phyloP scores from a whole-genome alignment of 228 moss, liverwort and hornwort species.

The Sphagnum fallax region DNA sequence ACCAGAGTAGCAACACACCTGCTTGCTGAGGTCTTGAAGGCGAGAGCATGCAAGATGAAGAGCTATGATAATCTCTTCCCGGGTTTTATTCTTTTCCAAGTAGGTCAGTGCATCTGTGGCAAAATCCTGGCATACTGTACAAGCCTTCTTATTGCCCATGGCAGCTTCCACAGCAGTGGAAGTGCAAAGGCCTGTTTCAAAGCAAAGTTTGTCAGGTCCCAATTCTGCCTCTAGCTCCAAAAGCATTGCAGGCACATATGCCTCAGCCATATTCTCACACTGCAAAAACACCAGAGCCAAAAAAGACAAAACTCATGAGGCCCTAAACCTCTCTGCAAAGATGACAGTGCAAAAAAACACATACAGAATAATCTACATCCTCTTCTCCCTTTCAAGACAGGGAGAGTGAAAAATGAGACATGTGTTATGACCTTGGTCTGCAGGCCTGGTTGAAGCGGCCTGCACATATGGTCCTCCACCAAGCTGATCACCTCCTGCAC shows the following conservation, averaged over 20 bases:
- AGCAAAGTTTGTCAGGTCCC: constrained; percentile 74
- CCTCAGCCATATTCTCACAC: constrained; percentile 58
- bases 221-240: constrained; percentile 49
- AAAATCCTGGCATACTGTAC: constrained; percentile 68
- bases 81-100: constrained; percentile 60
- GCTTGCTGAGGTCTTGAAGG: constrained; percentile 60
- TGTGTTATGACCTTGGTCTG: constrained; percentile 39
- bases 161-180: constrained; percentile 9
- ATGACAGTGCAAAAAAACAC: neutral
- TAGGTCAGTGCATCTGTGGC: constrained; percentile 70
- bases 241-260: constrained; percentile 57
- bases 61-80: constrained; percentile 50
- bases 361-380: constrained; percentile 1
- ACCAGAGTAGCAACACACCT: constrained; percentile 21
- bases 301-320: neutral
- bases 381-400: neutral
- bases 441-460: constrained; percentile 48
- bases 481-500: constrained; percentile 26
- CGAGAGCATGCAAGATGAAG: constrained; percentile 78
- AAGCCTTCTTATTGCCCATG: constrained; percentile 43
- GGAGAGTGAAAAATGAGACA: neutral
- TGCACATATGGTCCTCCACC: constrained; percentile 48
- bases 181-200: constrained; percentile 57
- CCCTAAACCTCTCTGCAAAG: neutral
- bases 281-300: constrained; percentile 11